Conservation (phyloP, 139 green algal genomes). For the Bryopsis sp. region DNA sequence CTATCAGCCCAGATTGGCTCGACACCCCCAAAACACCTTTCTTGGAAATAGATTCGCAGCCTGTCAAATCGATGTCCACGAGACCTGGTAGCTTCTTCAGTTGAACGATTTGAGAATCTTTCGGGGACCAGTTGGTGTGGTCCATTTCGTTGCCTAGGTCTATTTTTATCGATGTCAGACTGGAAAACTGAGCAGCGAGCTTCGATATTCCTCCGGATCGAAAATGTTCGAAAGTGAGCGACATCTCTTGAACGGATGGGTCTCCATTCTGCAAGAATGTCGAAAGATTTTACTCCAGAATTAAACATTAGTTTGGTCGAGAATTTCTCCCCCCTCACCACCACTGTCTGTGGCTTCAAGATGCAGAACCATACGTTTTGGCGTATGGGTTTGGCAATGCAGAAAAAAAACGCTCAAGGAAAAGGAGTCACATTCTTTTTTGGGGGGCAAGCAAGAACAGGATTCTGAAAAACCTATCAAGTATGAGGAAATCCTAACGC, state of each 20-base stretch:
- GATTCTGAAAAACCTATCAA: no score
- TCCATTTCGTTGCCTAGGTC: background rate
- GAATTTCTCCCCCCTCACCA: no score
- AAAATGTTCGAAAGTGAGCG: background rate
- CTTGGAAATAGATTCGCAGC: background rate
- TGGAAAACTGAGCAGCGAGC: background rate
- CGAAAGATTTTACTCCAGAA: no score
- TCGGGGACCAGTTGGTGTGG: background rate
- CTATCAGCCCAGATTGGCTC: background rate
- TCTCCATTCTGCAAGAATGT: no score
- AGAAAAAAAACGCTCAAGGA: no score
- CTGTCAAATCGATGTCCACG: background rate
- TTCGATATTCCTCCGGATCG: background rate
- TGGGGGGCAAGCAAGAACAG: no score
- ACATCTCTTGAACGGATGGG: background rate
- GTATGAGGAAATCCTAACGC: no score
- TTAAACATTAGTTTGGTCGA: no score
- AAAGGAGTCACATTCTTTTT: no score
- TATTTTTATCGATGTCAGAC: background rate
- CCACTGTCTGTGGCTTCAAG: no score
- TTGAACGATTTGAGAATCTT: background rate
- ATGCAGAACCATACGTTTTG: no score
- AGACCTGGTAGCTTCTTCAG: background rate
- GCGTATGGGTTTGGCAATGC: no score
- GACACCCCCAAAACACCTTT: background rate